phyloP scores from a whole-genome alignment of 2,329 filamentous ascomycete genomes.

The Exophiala phaeomuriformis region DNA sequence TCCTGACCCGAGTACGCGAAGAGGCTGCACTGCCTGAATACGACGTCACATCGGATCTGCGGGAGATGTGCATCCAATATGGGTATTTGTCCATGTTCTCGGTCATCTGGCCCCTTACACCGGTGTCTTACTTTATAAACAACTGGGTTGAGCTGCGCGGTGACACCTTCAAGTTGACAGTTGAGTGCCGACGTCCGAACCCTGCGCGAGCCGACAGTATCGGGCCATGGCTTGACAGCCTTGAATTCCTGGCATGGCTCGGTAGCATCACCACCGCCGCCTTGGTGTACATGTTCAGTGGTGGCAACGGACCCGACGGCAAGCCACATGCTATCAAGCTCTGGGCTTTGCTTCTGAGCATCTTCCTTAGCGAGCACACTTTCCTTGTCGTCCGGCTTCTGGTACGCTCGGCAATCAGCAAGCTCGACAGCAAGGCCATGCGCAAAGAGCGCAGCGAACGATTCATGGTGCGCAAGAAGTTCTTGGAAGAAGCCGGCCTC shows the following conservation, averaged over 20 bases:
- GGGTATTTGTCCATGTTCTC: conserved; percentile 89
- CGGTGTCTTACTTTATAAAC: conserved; percentile 81
- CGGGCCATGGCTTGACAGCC: conserved; percentile 78
- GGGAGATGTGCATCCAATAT: conserved; percentile 87
- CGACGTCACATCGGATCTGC: conserved; percentile 81
- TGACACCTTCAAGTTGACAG: conserved; percentile 88
- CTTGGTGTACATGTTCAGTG: conserved; percentile 80
- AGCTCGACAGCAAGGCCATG: conserved; percentile 76
- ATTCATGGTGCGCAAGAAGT: conserved; percentile 69
- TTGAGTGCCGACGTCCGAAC: conserved; percentile 79
- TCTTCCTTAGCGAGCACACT: conserved; percentile 81
- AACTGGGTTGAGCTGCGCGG: conserved; percentile 94
- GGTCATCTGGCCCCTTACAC: conserved; percentile 89
- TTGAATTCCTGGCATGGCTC: conserved; percentile 89
- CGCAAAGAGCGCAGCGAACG: conserved; percentile 78
- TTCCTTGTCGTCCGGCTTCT: conserved; percentile 71
- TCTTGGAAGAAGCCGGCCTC: conserved; percentile 59
- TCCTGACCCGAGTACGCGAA: conserved; percentile 71
- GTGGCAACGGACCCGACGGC: conserved; percentile 58
- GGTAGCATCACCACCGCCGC: conserved; percentile 82
- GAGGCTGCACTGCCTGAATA: conserved; percentile 78
- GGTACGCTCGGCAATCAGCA: conserved; percentile 65
- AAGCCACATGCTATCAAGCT: conserved; percentile 63
- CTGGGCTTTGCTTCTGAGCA: conserved; percentile 72
- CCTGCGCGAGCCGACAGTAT: conserved; percentile 90